These are phyloP conservation scores for Epicoccum sorghinum DNA, from an alignment of 2,329 filamentous ascomycete species.

Conservation along the genomic window DNA sequence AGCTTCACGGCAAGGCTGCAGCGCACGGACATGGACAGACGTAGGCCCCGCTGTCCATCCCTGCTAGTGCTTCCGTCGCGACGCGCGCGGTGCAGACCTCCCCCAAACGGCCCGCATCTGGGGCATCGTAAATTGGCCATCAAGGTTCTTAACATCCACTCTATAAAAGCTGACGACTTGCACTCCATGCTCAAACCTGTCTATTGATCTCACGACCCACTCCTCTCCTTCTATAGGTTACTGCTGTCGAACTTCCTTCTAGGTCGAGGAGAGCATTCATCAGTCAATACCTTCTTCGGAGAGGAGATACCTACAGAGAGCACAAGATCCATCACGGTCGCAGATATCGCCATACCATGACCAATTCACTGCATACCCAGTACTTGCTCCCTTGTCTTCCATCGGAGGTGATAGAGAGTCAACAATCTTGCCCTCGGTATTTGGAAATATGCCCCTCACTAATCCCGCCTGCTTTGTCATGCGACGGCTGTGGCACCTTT, in stretches of 20 bases:
- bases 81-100: too few species aligned
- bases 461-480: constrained; percentile 11
- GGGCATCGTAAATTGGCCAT: neutral
- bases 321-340: too few species aligned
- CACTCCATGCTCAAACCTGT: neutral
- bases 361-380: too few species aligned
- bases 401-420: too few species aligned
- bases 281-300: too few species aligned
- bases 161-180: neutral
- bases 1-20: constrained; percentile 14
- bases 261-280: too few species aligned
- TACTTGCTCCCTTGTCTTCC: too few species aligned
- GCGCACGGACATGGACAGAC: constrained; percentile 8
- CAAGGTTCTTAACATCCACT: neutral
- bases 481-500: neutral
- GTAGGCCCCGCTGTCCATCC: constrained; percentile 5
- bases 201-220: neutral
- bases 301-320: too few species aligned
- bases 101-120: too few species aligned
- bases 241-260: too few species aligned
- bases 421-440: constrained; percentile 2
- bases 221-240: too few species aligned
- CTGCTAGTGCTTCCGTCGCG: constrained; percentile 6
- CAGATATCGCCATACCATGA: too few species aligned
- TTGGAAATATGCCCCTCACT: constrained; percentile 17